Evolutionary conservation across 2,329 filamentous ascomycete genomes (phyloP).

Genomic region (Colletotrichum destructivum): DNA sequence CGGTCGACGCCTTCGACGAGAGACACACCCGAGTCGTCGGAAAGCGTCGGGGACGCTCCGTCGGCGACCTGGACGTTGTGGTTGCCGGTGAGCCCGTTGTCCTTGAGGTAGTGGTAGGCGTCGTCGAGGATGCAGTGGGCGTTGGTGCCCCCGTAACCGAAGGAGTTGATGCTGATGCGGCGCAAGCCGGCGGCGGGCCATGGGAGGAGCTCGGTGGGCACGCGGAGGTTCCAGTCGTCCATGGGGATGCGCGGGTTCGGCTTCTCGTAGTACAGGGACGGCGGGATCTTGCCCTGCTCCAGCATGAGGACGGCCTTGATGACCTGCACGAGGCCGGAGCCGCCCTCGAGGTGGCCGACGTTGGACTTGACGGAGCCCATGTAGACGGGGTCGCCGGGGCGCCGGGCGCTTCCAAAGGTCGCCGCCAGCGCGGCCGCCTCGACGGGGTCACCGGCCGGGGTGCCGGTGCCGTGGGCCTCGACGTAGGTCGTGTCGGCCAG

Average conservation of each 20-base stretch:
- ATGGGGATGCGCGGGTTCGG: slow-evolving; percentile 49
- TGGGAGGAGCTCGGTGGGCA: slow-evolving; percentile 11
- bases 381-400: slow-evolving; percentile 34
- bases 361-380: slow-evolving; percentile 35
- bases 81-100: too few relatives aligned
- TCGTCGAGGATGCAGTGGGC: slow-evolving; percentile 31
- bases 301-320: slow-evolving; percentile 48
- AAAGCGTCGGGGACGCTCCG: neutral
- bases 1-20: too few relatives aligned
- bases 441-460: slow-evolving; percentile 68
- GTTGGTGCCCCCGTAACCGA: slow-evolving; percentile 32
- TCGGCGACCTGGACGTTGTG: too few relatives aligned
- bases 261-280: slow-evolving; percentile 45
- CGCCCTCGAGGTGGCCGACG: slow-evolving; percentile 48
- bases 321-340: slow-evolving; percentile 44
- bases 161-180: slow-evolving; percentile 14
- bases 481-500: slow-evolving; percentile 49
- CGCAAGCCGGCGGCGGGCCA: slow-evolving; percentile 13
- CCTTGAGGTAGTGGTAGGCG: slow-evolving; percentile 13
- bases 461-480: slow-evolving; percentile 69
- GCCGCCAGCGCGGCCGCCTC: slow-evolving; percentile 64
- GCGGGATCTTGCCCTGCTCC: slow-evolving; percentile 48
- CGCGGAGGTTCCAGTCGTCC: slow-evolving; percentile 44
- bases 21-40: neutral
- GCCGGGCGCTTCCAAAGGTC: slow-evolving; percentile 53